Evolutionary conservation across 768 basidiomycete species (phyloP).

Genomic region (Phylloporus arenicola): DNA sequence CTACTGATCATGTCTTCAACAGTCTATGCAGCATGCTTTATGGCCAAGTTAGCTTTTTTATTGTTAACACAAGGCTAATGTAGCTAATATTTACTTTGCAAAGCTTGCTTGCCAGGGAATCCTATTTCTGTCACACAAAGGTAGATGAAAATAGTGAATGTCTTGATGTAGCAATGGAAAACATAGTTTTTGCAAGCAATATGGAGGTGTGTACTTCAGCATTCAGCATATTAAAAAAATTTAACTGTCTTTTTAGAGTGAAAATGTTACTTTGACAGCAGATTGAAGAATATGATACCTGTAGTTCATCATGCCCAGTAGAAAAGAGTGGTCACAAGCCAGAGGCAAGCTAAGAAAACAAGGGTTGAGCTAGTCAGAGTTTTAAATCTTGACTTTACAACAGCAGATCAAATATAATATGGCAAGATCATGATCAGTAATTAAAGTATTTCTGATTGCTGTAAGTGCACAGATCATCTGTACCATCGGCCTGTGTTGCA

Average conservation of each 20-base stretch:
- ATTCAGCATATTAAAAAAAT: not conserved
- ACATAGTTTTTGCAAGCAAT: conserved; percentile 7
- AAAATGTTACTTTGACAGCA: not conserved
- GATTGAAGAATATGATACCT: not conserved
- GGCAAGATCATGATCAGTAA: too few relatives aligned
- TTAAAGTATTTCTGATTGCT: too few relatives aligned
- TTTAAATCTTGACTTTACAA: too few relatives aligned
- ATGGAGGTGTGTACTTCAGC: not conserved
- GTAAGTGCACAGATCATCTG: too few relatives aligned
- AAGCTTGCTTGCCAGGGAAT: conserved; percentile 26
- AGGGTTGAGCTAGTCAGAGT: too few relatives aligned
- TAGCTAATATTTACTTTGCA: not conserved
- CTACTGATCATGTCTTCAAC: not conserved
- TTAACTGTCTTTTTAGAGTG: conserved; percentile 1
- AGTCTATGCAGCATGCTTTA: conserved; percentile 28
- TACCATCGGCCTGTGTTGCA: too few relatives aligned
- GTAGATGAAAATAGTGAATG: not conserved
- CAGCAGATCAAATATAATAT: too few relatives aligned
- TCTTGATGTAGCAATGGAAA: not conserved
- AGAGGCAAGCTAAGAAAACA: too few relatives aligned
- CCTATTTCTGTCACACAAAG: conserved; percentile 15
- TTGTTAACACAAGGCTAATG: too few relatives aligned
- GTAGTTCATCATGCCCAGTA: too few relatives aligned
- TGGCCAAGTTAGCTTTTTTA: conserved; percentile 21
- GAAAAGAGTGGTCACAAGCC: too few relatives aligned